phyloP scores from a whole-genome alignment of 1,284 basidiomycete species.

The Pterulicium gracile region DNA sequence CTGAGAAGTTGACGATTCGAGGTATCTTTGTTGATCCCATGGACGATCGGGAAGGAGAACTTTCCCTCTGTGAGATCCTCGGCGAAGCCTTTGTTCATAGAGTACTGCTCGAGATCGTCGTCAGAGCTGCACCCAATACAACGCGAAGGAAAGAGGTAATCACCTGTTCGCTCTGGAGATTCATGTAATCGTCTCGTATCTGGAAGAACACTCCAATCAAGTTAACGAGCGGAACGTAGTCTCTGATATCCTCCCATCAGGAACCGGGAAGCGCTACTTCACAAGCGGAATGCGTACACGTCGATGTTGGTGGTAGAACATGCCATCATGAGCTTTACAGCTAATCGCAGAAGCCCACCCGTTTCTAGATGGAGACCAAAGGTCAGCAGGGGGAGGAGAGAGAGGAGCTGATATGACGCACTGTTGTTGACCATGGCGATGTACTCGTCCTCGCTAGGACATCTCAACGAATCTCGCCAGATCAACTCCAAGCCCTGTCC shows the following conservation, averaged over 20 bases:
- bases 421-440: conserved; percentile 95
- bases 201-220: conserved; percentile 93
- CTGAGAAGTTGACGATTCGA: conserved; percentile 75
- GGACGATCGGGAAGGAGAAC: conserved; percentile 92
- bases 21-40: conserved; percentile 70
- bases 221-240: conserved; percentile 89
- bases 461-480: conserved; percentile 88
- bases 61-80: conserved; percentile 96
- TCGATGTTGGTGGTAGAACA: conserved; percentile 52
- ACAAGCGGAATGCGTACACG: conserved; percentile 36
- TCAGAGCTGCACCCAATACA: no score
- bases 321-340: conserved; percentile 95
- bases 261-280: background rate
- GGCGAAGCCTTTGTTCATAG: conserved; percentile 87
- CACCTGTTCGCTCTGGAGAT: conserved; percentile 80
- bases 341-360: conserved; percentile 87
- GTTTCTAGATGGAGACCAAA: conserved; percentile 55
- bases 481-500: conserved; percentile 94
- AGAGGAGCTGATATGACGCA: conserved; percentile 31
- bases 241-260: conserved; percentile 31
- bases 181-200: conserved; percentile 97
- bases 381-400: conserved; percentile 6
- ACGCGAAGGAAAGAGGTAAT: conserved; percentile 8
- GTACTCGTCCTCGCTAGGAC: conserved; percentile 94
- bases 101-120: conserved; percentile 47